Percentiles rank a stretch among this genome's conserved stretches.
Evolutionary conservation across 768 basidiomycete species (phyloP).

Genomic region (Piloderma croceum): DNA sequence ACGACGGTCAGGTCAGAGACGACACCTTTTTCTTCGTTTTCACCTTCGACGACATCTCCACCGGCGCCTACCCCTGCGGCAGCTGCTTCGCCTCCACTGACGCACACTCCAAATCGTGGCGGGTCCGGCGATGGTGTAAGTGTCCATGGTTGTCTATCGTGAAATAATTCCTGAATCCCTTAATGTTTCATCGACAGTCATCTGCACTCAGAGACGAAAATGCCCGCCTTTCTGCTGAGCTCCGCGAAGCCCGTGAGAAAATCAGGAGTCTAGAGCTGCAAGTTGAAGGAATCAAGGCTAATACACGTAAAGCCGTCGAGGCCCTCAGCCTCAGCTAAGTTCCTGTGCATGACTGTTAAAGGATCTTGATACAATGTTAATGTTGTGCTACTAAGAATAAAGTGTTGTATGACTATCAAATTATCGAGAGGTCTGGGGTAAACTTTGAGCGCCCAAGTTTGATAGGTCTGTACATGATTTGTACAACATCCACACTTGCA

Average conservation of each 20-base stretch:
- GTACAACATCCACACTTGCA: too few relatives aligned
- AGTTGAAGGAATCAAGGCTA: constrained; percentile 68
- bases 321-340: too few relatives aligned
- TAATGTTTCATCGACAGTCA: constrained; percentile 1
- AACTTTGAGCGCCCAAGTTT: too few relatives aligned
- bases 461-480: too few relatives aligned
- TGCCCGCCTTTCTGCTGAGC: constrained; percentile 51
- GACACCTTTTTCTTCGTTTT: constrained; percentile 5
- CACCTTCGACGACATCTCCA: too few relatives aligned
- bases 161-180: constrained; percentile 1
- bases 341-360: too few relatives aligned
- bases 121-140: neutral
- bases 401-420: too few relatives aligned
- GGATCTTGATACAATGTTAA: too few relatives aligned
- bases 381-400: too few relatives aligned
- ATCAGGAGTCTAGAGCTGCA: constrained; percentile 82
- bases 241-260: constrained; percentile 75
- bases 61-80: neutral
- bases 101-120: neutral
- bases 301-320: constrained; percentile 72
- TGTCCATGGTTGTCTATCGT: neutral
- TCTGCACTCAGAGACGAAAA: constrained; percentile 49
- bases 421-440: too few relatives aligned
- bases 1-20: neutral
- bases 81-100: neutral